Base-by-base conservation (phyloP, 140 eudicot genomes). In the Oenanthe javanica region DNA sequence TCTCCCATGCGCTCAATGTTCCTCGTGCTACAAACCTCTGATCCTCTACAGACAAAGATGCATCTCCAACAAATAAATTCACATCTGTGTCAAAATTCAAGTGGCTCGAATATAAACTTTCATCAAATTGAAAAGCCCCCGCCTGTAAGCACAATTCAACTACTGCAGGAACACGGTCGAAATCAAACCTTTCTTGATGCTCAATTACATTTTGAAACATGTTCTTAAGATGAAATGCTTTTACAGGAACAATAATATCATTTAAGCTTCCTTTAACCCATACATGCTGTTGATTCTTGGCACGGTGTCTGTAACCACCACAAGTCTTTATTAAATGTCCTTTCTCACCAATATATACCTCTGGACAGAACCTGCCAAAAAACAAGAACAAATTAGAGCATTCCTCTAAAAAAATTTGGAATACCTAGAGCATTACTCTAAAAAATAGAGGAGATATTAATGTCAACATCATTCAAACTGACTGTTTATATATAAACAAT, bases 321-420 rank as follows among this genome's bases (percentile, higher is more conserved):
- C 99, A 95, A 46, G 96, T 88, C 83, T 85, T 87, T 40, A 95
- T 95, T 75, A 87, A 61, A 67, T 95, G 99, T 78, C 99, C 99
- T 78, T 81, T 81, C 75, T 92, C 92, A n/a, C 97, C 97, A 1
- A 95, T 78, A 86, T 88, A 91, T 64, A 93, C 97, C 86, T 95
- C 99, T 57, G 97, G 88, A 84, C 99, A 95, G 74, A 81, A 85
- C 84, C 99, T 95, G 93, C 80, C n/a, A 51, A 70, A 12, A 63
- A 85, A 64, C 47, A 81, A 79, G 48, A 61, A 9, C 64, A 57
- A 78, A 42, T 78, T 49, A 57, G 21, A n/a, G n/a, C n/a, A n/a
- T n/a, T n/a, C n/a, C n/a, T n/a, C n/a, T n/a, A n/a, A n/a, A n/a
- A n/a, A n/a, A n/a, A n/a, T n/a, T n/a, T n/a, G n/a, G n/a, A n/a